Conservation (phyloP, 129 eudicot genomes). For the Ambrosia artemisiifolia region DNA sequence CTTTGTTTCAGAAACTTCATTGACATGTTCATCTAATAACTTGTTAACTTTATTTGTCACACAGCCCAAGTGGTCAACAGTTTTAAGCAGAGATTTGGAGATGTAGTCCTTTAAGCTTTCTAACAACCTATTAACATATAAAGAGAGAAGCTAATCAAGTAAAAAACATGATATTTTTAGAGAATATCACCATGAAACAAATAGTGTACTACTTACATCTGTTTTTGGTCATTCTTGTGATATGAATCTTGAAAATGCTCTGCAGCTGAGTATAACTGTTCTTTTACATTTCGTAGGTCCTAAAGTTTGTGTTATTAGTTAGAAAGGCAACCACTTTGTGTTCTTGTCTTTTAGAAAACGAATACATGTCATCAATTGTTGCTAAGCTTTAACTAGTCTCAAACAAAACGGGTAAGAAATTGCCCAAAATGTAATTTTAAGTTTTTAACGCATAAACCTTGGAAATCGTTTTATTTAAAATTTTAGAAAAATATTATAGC, state of each 20-base stretch:
- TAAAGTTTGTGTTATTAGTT: conserved; percentile 10
- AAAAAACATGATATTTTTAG: neutral
- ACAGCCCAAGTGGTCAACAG: conserved; percentile 87
- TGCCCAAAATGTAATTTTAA: neutral
- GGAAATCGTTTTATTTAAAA: neutral
- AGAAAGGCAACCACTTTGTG: neutral
- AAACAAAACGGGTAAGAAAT: too few relatives aligned
- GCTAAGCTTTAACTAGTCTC: too few relatives aligned
- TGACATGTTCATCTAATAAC: conserved; percentile 52
- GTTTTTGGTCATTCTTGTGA: conserved; percentile 45
- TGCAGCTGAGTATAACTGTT: conserved; percentile 75
- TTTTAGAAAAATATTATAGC: neutral
- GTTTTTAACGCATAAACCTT: neutral
- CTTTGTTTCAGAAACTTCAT: conserved; percentile 41
- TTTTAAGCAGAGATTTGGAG: conserved; percentile 67
- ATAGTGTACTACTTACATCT: conserved; percentile 39
- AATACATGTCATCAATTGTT: neutral
- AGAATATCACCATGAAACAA: neutral
- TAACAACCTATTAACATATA: conserved; percentile 43
- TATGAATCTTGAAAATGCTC: conserved; percentile 64
- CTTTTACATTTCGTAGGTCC: conserved; percentile 70
- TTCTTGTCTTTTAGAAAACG: neutral
- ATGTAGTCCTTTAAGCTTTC: conserved; percentile 64
- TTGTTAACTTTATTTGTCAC: conserved; percentile 56
- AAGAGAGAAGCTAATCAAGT: neutral